Conservation (phyloP, 352 stramenopile genomes). For the Phytopythium aichiense region DNA sequence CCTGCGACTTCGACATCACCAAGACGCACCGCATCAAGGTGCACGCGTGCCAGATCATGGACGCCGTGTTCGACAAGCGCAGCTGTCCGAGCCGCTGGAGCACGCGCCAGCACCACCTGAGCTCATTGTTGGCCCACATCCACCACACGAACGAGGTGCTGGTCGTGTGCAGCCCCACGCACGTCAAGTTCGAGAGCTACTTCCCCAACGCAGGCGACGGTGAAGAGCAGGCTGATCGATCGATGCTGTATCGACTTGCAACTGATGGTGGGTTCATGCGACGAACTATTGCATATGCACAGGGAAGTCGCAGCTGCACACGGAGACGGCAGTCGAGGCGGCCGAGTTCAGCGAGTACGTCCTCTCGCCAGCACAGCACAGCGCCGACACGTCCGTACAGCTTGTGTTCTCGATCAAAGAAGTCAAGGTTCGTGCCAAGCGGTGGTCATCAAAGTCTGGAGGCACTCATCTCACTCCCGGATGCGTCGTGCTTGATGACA, state of each 20-base stretch:
- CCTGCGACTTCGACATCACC: slow-evolving; percentile 83
- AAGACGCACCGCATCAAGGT: slow-evolving; percentile 86
- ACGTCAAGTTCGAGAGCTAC: slow-evolving; percentile 83
- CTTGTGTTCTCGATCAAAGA: slow-evolving; percentile 85
- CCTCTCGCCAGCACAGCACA: slow-evolving; percentile 29
- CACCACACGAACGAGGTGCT: slow-evolving; percentile 77
- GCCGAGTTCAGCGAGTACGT: slow-evolving; percentile 74
- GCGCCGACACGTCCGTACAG: slow-evolving; percentile 54
- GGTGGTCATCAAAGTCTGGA: no score
- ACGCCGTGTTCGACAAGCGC: slow-evolving; percentile 67
- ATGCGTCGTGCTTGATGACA: not conserved
- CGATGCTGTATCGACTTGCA: not conserved
- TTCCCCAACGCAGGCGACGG: slow-evolving; percentile 51
- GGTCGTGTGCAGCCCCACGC: slow-evolving; percentile 54
- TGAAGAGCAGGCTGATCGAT: slow-evolving; percentile 2
- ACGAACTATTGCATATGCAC: not conserved
- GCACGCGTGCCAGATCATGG: slow-evolving; percentile 71
- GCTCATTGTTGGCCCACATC: slow-evolving; percentile 73
- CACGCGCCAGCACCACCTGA: slow-evolving; percentile 69
- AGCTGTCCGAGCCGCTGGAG: slow-evolving; percentile 45
- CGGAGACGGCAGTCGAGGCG: slow-evolving; percentile 76
- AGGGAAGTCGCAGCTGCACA: slow-evolving; percentile 75
- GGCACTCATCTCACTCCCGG: not conserved
- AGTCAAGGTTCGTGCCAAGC: slow-evolving; percentile 36
- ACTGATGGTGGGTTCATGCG: not conserved